A percentile compares a stretch with the other conserved stretches of the same genome.
These are phyloP conservation scores for Melocanna baccifera DNA, from an alignment of 176 grass and related monocot genomes.

Conservation along the genomic window DNA sequence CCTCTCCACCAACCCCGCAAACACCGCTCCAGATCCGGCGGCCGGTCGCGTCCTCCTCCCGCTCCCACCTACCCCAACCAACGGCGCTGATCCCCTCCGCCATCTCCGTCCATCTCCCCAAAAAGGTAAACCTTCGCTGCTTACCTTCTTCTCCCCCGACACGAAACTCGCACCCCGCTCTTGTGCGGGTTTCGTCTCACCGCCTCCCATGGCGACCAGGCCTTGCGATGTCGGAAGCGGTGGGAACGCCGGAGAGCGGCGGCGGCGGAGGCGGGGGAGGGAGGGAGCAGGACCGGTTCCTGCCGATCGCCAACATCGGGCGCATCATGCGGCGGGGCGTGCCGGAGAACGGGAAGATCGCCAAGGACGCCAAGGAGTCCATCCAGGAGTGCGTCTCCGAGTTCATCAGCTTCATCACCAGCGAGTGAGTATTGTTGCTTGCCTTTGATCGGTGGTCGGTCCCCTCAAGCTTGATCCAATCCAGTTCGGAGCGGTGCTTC, in stretches of 20 bases:
- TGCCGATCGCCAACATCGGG: conserved; percentile 71
- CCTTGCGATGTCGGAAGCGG: conserved; percentile 52
- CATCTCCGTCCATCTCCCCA: conserved; percentile 38
- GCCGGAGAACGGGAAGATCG: conserved; percentile 82
- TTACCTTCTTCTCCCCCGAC: not conserved
- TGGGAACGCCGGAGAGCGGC: conserved; percentile 20
- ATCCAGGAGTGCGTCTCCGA: conserved; percentile 82
- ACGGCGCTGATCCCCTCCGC: conserved; percentile 56
- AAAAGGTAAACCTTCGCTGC: conserved; percentile 17
- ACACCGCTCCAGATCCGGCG: conserved; percentile 47
- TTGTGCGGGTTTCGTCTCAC: not conserved
- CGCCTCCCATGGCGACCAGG: not conserved
- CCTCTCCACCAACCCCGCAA: not conserved
- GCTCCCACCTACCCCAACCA: conserved; percentile 29
- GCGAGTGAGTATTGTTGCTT: conserved; percentile 42
- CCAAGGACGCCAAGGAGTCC: conserved; percentile 78
- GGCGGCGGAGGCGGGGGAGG: not conserved
- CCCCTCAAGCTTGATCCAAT: not conserved
- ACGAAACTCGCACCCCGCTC: not conserved
- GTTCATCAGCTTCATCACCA: conserved; percentile 86
- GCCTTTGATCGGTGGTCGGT: not conserved
- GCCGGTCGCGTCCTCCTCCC: conserved; percentile 31
- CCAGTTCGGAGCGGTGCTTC: not conserved
- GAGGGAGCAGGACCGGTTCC: conserved; percentile 71
- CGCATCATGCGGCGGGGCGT: conserved; percentile 73